These are phyloP conservation scores for Collybia sp. DNA, from an alignment of 768 basidiomycete species.

Conservation along the genomic window DNA sequence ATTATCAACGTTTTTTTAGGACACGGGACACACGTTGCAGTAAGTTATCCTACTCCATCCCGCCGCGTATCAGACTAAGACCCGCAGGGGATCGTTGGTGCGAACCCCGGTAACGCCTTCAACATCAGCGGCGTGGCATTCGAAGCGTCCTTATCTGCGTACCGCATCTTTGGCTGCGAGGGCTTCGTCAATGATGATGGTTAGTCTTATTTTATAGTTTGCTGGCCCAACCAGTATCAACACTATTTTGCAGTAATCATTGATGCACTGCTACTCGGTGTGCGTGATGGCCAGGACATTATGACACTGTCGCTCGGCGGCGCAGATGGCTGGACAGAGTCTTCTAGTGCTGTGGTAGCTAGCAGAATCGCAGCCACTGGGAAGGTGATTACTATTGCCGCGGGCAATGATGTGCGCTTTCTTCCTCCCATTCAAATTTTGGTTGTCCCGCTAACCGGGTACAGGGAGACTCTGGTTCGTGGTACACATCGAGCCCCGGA, in stretches of 20 bases:
- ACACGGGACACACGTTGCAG: conserved; percentile 55
- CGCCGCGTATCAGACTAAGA: too few relatives aligned
- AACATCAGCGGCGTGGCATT: conserved; percentile 71
- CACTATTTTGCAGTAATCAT: conserved; percentile 23
- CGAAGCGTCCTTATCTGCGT: conserved; percentile 46
- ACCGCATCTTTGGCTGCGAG: conserved; percentile 59
- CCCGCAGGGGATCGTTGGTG: conserved; percentile 53
- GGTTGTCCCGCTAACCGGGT: not conserved
- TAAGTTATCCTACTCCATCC: conserved; percentile 17
- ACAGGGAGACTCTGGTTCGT: conserved; percentile 52
- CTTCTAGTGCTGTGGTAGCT: conserved; percentile 47
- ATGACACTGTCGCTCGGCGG: conserved; percentile 66
- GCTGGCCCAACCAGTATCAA: not conserved
- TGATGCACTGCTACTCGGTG: conserved; percentile 46
- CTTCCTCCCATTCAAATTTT: not conserved
- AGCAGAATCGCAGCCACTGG: conserved; percentile 53
- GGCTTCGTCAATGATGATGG: conserved; percentile 48
- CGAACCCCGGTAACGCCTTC: conserved; percentile 53
- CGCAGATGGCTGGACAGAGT: conserved; percentile 59
- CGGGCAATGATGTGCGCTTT: conserved; percentile 42
- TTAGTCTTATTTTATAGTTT: conserved; percentile 17
- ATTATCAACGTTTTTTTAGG: too few relatives aligned
- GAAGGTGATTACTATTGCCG: conserved; percentile 58
- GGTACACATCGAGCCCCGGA: conserved; percentile 53
- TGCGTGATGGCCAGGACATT: conserved; percentile 53